phyloP scores from a whole-genome alignment of 2,329 filamentous ascomycete species.

The Calonectria henricotiae region DNA sequence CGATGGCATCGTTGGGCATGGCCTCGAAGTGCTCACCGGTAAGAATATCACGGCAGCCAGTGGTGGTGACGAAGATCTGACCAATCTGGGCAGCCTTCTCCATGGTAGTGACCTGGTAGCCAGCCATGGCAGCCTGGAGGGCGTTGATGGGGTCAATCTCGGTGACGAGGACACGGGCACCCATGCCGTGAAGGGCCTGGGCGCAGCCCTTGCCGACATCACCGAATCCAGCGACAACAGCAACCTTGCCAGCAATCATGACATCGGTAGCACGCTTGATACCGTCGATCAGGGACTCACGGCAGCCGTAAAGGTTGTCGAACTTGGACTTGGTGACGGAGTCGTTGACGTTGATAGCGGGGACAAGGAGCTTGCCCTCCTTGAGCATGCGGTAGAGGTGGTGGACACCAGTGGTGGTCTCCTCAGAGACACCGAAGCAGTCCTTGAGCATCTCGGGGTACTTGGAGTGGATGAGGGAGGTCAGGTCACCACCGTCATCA shows the following conservation, averaged over 20 bases:
- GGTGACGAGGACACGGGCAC: constrained; percentile 95
- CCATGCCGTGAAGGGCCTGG: constrained; percentile 96
- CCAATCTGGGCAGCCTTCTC: constrained; percentile 91
- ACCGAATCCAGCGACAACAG: constrained; percentile 97
- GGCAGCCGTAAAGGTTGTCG: constrained; percentile 99
- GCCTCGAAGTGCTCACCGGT: constrained; percentile 91
- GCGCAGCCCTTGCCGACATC: constrained; percentile 99
- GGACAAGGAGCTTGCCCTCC: constrained; percentile 89
- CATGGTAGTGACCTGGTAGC: constrained; percentile 98
- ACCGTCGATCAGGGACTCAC: constrained; percentile 97
- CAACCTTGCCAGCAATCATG: constrained; percentile 99
- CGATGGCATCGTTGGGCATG: constrained; percentile 98
- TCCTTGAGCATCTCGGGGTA: constrained; percentile 98
- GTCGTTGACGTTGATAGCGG: constrained; percentile 99
- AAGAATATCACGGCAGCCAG: constrained; percentile 98
- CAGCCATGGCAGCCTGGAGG: constrained; percentile 97
- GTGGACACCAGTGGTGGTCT: constrained; percentile 99
- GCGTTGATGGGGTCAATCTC: constrained; percentile 99
- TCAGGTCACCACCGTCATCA: constrained; percentile 98
- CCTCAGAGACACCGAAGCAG: constrained; percentile 99
- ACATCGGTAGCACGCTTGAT: constrained; percentile 99
- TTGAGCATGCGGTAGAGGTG: constrained; percentile 99
- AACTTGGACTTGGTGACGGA: constrained; percentile 99
- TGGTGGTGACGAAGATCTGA: constrained; percentile 99
- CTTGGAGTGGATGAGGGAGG: constrained; percentile 95